phyloP scores from a whole-genome alignment of 148 eudicot species.

The Rhododendron molle region DNA sequence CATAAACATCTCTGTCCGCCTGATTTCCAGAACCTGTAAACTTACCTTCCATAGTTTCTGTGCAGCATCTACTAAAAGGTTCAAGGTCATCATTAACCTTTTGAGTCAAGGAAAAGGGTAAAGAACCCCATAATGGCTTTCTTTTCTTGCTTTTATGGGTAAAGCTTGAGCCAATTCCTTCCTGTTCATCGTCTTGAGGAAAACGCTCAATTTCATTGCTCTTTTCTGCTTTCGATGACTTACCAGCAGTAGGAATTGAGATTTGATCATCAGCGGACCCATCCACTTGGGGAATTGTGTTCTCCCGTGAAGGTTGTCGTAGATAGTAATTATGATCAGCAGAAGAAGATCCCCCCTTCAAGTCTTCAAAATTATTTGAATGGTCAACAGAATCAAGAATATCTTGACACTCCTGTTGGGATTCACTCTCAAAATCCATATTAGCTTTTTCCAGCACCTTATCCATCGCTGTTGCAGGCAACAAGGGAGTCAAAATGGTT shows the following conservation, averaged over 20 bases:
- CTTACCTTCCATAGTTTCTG: conserved; percentile 15
- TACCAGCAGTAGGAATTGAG: conserved; percentile 18
- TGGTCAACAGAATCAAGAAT: conserved; percentile 84
- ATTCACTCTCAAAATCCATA: conserved; percentile 66
- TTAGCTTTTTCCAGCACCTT: conserved; percentile 53
- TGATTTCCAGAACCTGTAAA: conserved; percentile 21
- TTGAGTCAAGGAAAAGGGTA: conserved; percentile 47
- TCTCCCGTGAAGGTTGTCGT: conserved; percentile 17
- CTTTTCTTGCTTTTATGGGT: conserved; percentile 34
- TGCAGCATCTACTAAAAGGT: conserved; percentile 14
- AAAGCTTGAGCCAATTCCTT: conserved; percentile 26
- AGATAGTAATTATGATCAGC: conserved; percentile 1
- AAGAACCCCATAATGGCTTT: conserved; percentile 50
- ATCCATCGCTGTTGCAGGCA: conserved; percentile 61
- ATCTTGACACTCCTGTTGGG: conserved; percentile 94
- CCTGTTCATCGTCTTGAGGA: conserved; percentile 17
- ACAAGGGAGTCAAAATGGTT: conserved; percentile 65
- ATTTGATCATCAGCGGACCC: conserved; percentile 59
- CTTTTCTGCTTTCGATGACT: conserved; percentile 22
- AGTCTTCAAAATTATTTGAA: conserved; percentile 26
- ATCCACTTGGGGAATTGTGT: conserved; percentile 64
- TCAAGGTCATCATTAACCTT: conserved; percentile 21
- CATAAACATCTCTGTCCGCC: conserved; percentile 19
- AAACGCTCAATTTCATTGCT: conserved; percentile 23
- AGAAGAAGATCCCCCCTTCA: conserved; percentile 26